Evolutionary conservation across 176 grass and related monocot species (phyloP), one percentile per base, ranked within the genome.

Genomic region (Avena sativa): DNA sequence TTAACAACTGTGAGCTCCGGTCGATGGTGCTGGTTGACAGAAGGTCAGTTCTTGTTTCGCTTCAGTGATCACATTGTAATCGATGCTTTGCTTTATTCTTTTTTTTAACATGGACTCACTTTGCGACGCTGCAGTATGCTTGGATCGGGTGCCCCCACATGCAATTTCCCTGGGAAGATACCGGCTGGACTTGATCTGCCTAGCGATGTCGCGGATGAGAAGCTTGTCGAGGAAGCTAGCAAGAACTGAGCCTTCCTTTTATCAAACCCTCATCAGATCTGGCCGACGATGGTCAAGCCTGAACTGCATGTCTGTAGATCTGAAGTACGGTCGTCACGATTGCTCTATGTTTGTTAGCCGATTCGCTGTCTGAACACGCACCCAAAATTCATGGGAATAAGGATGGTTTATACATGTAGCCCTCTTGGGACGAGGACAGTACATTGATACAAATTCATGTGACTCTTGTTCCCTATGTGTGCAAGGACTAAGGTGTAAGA

Each of bases 1-100:
- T 98, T 48, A 82, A 77, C 14, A 96, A 98, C 56, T 98, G 96
- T 82, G 96, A 96, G 80, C 93, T 98, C 8, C 90, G 93, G 30
- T 89, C 93, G 3, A 78, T 98, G 87, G 92, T 98, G 48, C 58
- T 98, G 77, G 90, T 94, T 3, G 92, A 98, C 80, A 94, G 90
- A 74, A 96, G 96, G 92, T 96, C 57, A 72, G 73, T 15, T 47
- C 78, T 73, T n/a, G 55, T 21, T 52, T 79, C 68, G 0, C 19
- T 25, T 89, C 28, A 72, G 0, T 21, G 20, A 49, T 8, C 28
- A 25, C 43, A 4, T 15, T 64, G 32, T 57, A 16, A 14, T 50
- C 26, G 17, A 7, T 21, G 20, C 21, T 43, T 65, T 79, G 50
- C 12, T 32, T 76, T 19, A 3, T 30, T 8, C 8, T 47, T 48